A percentile compares a stretch with the other conserved stretches of the same genome.
Conservation (phyloP, 371 early-diverging fungal genomes). For the Mucor mucedo region DNA sequence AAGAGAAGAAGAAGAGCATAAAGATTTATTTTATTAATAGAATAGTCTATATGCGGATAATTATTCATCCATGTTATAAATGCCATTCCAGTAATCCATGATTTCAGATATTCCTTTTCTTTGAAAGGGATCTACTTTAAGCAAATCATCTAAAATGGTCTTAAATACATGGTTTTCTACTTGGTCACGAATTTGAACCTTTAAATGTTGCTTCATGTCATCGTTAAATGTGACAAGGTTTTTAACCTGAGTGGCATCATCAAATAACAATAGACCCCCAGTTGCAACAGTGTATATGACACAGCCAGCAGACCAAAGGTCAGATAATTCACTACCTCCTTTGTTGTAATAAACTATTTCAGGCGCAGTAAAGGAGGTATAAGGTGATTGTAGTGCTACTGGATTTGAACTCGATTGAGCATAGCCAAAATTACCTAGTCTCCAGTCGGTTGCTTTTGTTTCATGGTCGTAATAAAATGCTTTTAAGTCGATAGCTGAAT, state of each 20-base stretch:
- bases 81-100: conserved; percentile 15
- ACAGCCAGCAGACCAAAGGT: conserved; percentile 29
- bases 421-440: conserved; percentile 18
- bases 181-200: conserved; percentile 12
- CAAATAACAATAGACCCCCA: conserved; percentile 9
- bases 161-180: conserved; percentile 9
- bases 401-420: background rate
- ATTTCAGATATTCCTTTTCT: conserved; percentile 18
- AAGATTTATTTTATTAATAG: too few relatives aligned
- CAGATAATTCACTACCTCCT: background rate
- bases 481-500: conserved; percentile 20
- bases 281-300: conserved; percentile 28
- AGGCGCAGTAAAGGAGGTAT: conserved; percentile 15
- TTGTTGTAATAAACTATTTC: conserved; percentile 1
- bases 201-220: conserved; percentile 13
- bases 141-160: conserved; percentile 9
- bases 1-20: background rate
- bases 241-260: conserved; percentile 7
- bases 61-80: conserved; percentile 21
- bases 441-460: conserved; percentile 24
- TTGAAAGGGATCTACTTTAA: conserved; percentile 18
- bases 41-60: background rate
- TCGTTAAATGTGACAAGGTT: conserved; percentile 4
- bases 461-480: conserved; percentile 24
- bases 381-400: background rate